A percentile compares a stretch with the other conserved stretches of the same genome.
Evolutionary conservation across 2,329 filamentous ascomycete genomes (phyloP).

Genomic region (Scolecobasidium constrictum): DNA sequence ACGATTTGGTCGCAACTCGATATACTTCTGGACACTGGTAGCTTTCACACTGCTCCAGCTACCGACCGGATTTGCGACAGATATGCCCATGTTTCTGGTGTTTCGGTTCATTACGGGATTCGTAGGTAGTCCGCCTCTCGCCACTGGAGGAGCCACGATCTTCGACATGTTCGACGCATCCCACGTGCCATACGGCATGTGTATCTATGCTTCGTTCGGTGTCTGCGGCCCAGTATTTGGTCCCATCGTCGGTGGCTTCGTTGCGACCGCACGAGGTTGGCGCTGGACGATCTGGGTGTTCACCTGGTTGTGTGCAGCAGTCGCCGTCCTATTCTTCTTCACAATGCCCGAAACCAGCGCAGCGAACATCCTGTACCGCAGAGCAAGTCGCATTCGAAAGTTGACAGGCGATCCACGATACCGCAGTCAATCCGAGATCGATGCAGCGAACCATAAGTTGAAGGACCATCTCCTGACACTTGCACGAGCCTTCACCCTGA

Average conservation of each 20-base stretch:
- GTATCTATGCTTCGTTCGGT: slow-evolving; percentile 32
- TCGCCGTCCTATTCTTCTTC: slow-evolving; percentile 19
- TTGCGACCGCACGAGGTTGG: slow-evolving; percentile 15
- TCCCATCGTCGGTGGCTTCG: slow-evolving; percentile 17
- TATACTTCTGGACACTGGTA: slow-evolving; percentile 35
- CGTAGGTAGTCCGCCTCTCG: slow-evolving; percentile 46
- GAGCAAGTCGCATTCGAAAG: slow-evolving; percentile 50
- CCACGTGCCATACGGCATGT: slow-evolving; percentile 33
- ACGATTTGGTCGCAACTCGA: slow-evolving; percentile 35
- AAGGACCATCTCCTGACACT: slow-evolving; percentile 30
- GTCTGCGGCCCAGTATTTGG: slow-evolving; percentile 22
- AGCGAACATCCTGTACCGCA: slow-evolving; percentile 49
- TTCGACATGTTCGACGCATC: slow-evolving; percentile 35
- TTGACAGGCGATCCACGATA: slow-evolving; percentile 46
- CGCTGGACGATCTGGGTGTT: slow-evolving; percentile 19
- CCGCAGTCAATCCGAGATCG: slow-evolving; percentile 53
- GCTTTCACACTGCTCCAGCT: slow-evolving; percentile 41
- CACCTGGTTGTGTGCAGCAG: slow-evolving; percentile 15
- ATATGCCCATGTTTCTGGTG: slow-evolving; percentile 41
- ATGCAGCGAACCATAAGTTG: slow-evolving; percentile 43
- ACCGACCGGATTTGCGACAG: slow-evolving; percentile 33
- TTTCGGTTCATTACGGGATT: slow-evolving; percentile 44
- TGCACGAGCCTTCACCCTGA: slow-evolving; percentile 16
- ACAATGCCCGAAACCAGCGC: slow-evolving; percentile 36
- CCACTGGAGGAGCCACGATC: slow-evolving; percentile 41